Base-by-base conservation (phyloP, 202 grass and related monocot species). In the Cymbopogon flexuosus region DNA sequence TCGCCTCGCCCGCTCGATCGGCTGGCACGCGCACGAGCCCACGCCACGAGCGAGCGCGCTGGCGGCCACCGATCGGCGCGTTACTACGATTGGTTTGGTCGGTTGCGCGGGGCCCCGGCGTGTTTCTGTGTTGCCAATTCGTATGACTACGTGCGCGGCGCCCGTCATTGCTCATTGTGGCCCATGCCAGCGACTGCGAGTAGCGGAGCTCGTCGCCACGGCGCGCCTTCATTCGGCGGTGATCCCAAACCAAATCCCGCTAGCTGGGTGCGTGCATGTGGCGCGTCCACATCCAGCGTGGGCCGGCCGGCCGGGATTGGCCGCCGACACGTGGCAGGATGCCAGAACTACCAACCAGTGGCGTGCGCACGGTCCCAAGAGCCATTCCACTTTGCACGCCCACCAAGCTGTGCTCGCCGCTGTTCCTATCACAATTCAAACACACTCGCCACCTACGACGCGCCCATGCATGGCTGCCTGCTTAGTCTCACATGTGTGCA, bases 181-280 rank as follows among this genome's bases (percentile, higher is more conserved):
- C 16, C 76, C 61, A 37, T 34, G 62, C 62, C 7, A 35, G 60
- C 40, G n/a, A 14, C 15, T 0, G 2, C 67, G 5, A 42, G 15
- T 41, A 21, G 46, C 49, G 2, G 52, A 40, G 68, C 41, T 49
- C 57, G 41, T 51, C 41, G 58, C 54, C 62, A 22, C 42, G 41
- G 27, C 59, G 10, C 75, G 18, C 51, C 40, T 27, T 82, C 58
- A 34, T 63, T 36, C 8, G 39, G 6, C 29, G 27, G 54, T 62
- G 68, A 70, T 24, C 54, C 39, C 19, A 24, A 14, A 21, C 71
- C 35, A 3, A 22, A 58, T 10, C 36, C 36, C 33, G 33, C 49
- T 56, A 30, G 57, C 74, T 19, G 75, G 42, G 75, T 65, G 77
- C 49, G 22, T 80, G 77, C 77, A 69, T 40, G 65, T 29, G 30